Evolutionary conservation across 192 early-diverging fungal genomes (phyloP).

Genomic region (Umbelopsis sp.): DNA sequence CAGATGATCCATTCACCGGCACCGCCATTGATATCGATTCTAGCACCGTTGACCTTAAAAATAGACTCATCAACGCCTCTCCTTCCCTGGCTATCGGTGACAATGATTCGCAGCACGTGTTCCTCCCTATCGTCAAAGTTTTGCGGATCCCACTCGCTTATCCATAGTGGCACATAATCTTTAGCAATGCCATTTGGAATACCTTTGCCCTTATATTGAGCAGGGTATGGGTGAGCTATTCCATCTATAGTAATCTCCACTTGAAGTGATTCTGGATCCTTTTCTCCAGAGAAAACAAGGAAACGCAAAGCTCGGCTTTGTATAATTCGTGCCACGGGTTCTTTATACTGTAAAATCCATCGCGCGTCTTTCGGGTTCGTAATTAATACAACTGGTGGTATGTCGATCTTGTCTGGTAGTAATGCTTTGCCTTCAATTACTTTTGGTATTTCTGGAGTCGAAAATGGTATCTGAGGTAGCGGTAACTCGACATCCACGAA

Average conservation of each 20-base stretch:
- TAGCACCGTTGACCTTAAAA: conserved; percentile 72
- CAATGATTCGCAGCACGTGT: conserved; percentile 67
- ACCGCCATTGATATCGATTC: conserved; percentile 64
- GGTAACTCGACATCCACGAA: conserved; percentile 78
- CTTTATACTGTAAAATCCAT: conserved; percentile 68
- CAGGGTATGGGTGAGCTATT: conserved; percentile 40
- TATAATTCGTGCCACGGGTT: conserved; percentile 68
- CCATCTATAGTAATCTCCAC: conserved; percentile 61
- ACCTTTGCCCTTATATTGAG: conserved; percentile 50
- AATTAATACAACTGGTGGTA: conserved; percentile 75
- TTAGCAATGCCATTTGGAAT: conserved; percentile 31
- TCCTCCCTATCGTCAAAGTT: conserved; percentile 66
- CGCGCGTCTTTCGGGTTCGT: conserved; percentile 90
- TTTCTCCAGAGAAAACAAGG: conserved; percentile 67
- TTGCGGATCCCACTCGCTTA: conserved; percentile 68
- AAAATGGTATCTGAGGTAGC: conserved; percentile 45
- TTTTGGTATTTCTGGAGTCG: conserved; percentile 10
- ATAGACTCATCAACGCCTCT: conserved; percentile 45
- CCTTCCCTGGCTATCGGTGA: conserved; percentile 57
- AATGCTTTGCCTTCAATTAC: conserved; percentile 27
- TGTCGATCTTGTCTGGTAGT: conserved; percentile 37
- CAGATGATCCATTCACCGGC: conserved; percentile 75
- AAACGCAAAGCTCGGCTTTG: conserved; percentile 74
- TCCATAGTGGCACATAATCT: conserved; percentile 73
- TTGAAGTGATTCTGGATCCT: conserved; percentile 38